phyloP scores from a whole-genome alignment of 208 protist species.

The Wallacemonas rigidus region DNA sequence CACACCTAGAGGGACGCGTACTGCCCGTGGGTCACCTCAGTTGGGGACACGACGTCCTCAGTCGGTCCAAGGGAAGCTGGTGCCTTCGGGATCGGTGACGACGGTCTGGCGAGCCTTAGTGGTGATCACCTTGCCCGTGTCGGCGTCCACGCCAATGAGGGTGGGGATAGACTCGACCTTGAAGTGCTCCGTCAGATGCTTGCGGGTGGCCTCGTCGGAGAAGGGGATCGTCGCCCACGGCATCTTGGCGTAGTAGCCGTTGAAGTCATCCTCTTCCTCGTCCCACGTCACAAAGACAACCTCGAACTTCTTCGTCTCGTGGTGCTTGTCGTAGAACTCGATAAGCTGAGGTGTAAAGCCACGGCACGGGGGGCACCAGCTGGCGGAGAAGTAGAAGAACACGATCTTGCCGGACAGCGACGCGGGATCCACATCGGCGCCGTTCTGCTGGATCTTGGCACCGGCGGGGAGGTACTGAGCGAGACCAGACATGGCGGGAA shows the following conservation, averaged over 20 bases:
- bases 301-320: conserved; percentile 83
- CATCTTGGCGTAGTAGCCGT: conserved; percentile 81
- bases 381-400: conserved; percentile 92
- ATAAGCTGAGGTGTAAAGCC: conserved; percentile 87
- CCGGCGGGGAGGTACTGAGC: conserved; percentile 61
- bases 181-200: conserved; percentile 58
- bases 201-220: conserved; percentile 34
- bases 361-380: conserved; percentile 95
- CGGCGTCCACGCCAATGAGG: conserved; percentile 73
- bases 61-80: conserved; percentile 68
- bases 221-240: conserved; percentile 84
- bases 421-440: conserved; percentile 29
- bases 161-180: conserved; percentile 80
- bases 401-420: conserved; percentile 63
- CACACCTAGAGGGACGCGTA: too few relatives aligned
- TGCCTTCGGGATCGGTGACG: conserved; percentile 68
- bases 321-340: conserved; percentile 82
- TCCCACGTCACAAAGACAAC: conserved; percentile 85
- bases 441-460: conserved; percentile 46
- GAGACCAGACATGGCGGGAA: conserved; percentile 62
- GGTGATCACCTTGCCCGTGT: conserved; percentile 74
- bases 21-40: too few relatives aligned
- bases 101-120: conserved; percentile 56
- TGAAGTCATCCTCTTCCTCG: conserved; percentile 72
- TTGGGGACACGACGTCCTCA: conserved; percentile 3